Base-by-base conservation (phyloP, 2,329 filamentous ascomycete genomes). In the Penicillium brasilianum region DNA sequence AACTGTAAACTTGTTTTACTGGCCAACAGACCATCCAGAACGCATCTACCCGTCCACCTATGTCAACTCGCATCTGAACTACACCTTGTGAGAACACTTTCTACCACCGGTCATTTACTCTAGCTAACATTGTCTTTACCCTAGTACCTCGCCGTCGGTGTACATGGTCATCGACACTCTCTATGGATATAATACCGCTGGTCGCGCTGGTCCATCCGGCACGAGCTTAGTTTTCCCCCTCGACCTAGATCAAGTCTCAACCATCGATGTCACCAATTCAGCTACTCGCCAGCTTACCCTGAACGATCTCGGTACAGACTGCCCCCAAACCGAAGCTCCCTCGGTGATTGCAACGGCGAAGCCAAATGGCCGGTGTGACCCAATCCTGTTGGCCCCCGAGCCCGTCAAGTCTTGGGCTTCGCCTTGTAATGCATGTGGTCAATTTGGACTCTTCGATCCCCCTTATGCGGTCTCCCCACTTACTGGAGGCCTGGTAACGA, bases 361-460 rank as follows among this genome's bases (percentile, higher is more conserved):
- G 4, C 63, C 63, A 14, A 56, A 63, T 20, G 55, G 60, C 48
- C 52, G 55, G 1, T 65, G 60, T 53, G 63, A 65, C 41, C 63
- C 63, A 36, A 60, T 65, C 16, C 63, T 65, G 16, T 51, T 58
- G 18, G 60, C 63, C 28, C 63, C 63, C 8, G 56, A 65, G 43
- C 49, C 52, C 2, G 63, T 65, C 41, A 65, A 65, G 41, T 60
- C 63, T 18, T 65, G 63, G 63, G 63, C 63, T 22, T 65, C 55
- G 16, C 63, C 63, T 46, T 65, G 63, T 44, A 61, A 61, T 55
- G 63, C 63, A 30, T 65, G 63, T 32, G 63, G 60, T 25, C 43
- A 49, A 28, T 65, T 65, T 13, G 63, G 63, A 1, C 14, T 65
- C n/a, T 65, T 65, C 20, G 63, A 65, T 34, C 63, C 63, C 10